Conservation (phyloP, 108 stramenopile species). For the Skeletonema menzelii region DNA sequence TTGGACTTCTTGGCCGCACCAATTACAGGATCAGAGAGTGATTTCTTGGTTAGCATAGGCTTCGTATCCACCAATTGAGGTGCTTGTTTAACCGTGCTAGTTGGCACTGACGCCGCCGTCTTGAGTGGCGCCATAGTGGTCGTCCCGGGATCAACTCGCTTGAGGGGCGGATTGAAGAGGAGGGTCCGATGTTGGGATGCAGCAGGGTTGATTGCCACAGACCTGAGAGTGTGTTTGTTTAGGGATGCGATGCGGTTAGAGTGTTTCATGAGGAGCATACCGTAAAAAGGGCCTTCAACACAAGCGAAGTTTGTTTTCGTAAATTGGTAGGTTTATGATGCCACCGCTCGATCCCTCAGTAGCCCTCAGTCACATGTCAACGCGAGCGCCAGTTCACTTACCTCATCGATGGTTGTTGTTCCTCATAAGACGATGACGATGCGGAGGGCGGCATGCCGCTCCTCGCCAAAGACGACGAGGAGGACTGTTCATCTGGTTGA, state of each 20-base stretch:
- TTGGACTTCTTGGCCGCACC: conserved; percentile 3
- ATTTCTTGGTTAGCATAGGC: background rate
- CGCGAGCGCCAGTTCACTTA: conserved; percentile 7
- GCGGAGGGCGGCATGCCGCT: background rate
- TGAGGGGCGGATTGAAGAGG: background rate
- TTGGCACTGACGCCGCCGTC: background rate
- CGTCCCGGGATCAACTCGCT: conserved; percentile 23
- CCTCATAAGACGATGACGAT: background rate
- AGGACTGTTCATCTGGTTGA: background rate
- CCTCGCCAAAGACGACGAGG: background rate
- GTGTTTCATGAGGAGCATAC: background rate
- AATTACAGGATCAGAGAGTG: background rate
- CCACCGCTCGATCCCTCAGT: background rate
- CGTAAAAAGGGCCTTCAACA: background rate
- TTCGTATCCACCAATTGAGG: background rate
- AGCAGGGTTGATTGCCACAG: background rate
- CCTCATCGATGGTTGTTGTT: conserved; percentile 38
- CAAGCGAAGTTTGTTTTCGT: background rate
- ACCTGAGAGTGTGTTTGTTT: background rate
- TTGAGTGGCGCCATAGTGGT: conserved; percentile 3
- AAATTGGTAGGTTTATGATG: background rate
- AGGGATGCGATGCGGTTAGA: background rate
- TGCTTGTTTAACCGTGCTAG: background rate
- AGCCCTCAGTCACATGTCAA: background rate
- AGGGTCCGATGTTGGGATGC: background rate